Conservation (phyloP, 768 basidiomycete species). For the Suillus ampliporus region DNA sequence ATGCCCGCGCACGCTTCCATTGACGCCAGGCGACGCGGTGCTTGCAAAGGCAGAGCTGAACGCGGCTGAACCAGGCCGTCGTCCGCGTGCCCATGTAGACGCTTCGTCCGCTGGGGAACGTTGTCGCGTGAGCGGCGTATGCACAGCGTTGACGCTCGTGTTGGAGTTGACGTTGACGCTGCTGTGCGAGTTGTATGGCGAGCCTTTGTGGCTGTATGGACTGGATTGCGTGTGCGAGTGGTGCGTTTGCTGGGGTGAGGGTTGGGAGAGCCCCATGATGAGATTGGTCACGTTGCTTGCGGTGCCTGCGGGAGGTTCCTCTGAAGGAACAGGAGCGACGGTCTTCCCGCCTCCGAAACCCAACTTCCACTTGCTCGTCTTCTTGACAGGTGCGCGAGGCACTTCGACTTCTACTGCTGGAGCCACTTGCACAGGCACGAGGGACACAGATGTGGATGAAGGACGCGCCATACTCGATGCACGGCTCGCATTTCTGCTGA, state of each 20-base stretch:
- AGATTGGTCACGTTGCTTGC: conserved; percentile 79
- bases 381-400: conserved; percentile 53
- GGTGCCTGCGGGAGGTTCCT: conserved; percentile 56
- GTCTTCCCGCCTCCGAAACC: conserved; percentile 74
- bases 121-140: conserved; percentile 37
- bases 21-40: conserved; percentile 24
- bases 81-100: conserved; percentile 56
- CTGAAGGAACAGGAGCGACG: conserved; percentile 44
- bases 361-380: conserved; percentile 67
- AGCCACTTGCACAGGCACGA: conserved; percentile 38
- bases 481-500: conserved; percentile 29
- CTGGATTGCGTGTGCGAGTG: not conserved
- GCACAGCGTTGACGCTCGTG: conserved; percentile 14
- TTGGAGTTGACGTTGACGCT: not conserved
- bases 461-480: conserved; percentile 44
- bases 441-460: conserved; percentile 25
- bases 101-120: conserved; percentile 46
- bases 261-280: conserved; percentile 71
- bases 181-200: not conserved
- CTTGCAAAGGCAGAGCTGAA: conserved; percentile 23
- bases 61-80: conserved; percentile 37
- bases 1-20: conserved; percentile 10
- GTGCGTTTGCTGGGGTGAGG: conserved; percentile 30
- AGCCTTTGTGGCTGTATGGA: not conserved
- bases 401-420: conserved; percentile 3